phyloP scores from a whole-genome alignment of 257 asterid species.

The Solanum pennellii region DNA sequence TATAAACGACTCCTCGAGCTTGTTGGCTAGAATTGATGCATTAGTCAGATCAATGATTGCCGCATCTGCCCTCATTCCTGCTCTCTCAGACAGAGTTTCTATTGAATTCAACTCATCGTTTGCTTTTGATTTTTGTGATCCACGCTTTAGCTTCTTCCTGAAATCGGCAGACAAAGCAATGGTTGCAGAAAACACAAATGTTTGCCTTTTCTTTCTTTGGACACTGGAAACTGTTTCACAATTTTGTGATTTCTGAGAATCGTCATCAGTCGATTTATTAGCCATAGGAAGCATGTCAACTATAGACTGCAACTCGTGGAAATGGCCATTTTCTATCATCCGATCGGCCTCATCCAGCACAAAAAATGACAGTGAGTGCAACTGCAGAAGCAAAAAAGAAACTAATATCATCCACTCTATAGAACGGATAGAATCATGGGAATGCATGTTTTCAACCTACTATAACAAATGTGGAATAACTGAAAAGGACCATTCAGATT shows the following conservation, averaged over 20 bases:
- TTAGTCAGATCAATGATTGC: slow-evolving; percentile 84
- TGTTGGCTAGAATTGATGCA: slow-evolving; percentile 71
- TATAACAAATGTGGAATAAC: neutral
- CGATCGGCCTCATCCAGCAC: slow-evolving; percentile 99
- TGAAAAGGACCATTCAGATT: neutral
- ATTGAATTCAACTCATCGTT: slow-evolving; percentile 64
- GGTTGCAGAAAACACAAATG: slow-evolving; percentile 95
- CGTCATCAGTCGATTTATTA: slow-evolving; percentile 41
- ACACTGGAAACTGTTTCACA: slow-evolving; percentile 52
- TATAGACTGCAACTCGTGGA: slow-evolving; percentile 87
- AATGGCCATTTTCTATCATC: slow-evolving; percentile 93
- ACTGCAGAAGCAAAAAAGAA: slow-evolving; percentile 39
- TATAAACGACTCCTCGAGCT: slow-evolving; percentile 75
- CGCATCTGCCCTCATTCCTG: slow-evolving; percentile 86
- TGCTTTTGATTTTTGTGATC: slow-evolving; percentile 36
- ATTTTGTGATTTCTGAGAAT: slow-evolving; percentile 39
- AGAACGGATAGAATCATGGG: neutral
- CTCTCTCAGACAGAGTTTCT: slow-evolving; percentile 85
- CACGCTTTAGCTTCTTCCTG: slow-evolving; percentile 80
- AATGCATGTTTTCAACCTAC: neutral
- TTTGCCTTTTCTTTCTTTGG: slow-evolving; percentile 89
- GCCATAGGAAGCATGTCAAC: slow-evolving; percentile 85
- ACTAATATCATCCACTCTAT: neutral
- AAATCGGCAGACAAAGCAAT: slow-evolving; percentile 87
- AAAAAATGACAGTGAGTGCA: slow-evolving; percentile 85